Conservation (phyloP, 2,329 filamentous ascomycete species). For the Diaporthe aspalathi region DNA sequence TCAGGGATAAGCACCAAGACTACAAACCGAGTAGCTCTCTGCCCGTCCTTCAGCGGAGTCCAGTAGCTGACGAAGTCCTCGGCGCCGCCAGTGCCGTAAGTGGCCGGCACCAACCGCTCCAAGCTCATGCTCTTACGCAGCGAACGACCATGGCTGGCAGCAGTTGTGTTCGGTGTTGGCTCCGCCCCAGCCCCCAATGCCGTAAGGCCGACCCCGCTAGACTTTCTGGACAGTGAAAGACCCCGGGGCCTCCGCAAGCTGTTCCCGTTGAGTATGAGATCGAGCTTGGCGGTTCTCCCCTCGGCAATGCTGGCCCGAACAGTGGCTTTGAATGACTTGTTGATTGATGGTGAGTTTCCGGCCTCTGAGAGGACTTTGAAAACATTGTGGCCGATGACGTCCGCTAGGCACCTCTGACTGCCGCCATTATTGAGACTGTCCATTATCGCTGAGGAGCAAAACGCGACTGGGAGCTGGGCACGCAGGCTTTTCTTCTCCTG, state of each 20-base stretch:
- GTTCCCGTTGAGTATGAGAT: constrained; percentile 19
- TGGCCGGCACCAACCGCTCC: constrained; percentile 10
- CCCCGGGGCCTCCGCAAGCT: constrained; percentile 8
- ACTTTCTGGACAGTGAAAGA: constrained; percentile 26
- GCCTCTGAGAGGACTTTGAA: constrained; percentile 32
- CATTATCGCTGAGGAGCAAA: constrained; percentile 30
- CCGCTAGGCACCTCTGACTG: not conserved
- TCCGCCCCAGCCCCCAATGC: not conserved
- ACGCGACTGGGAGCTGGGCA: constrained; percentile 11
- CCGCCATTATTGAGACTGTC: constrained; percentile 28
- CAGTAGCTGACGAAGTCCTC: constrained; percentile 34
- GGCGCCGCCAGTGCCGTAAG: not conserved
- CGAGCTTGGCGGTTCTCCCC: constrained; percentile 26
- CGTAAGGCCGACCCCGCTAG: constrained; percentile 1
- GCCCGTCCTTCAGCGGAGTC: constrained; percentile 34
- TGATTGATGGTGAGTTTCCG: constrained; percentile 26
- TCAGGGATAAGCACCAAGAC: constrained; percentile 35
- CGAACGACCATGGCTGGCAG: not conserved
- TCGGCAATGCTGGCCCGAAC: constrained; percentile 27
- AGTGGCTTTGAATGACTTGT: constrained; percentile 25
- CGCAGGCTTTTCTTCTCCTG: constrained; percentile 19
- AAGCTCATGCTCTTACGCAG: constrained; percentile 31
- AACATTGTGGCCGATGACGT: constrained; percentile 24
- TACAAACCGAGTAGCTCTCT: constrained; percentile 13
- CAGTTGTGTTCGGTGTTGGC: not conserved